Percentiles rank a stretch among this genome's conserved stretches.
phyloP scores from a whole-genome alignment of 2,329 filamentous ascomycete genomes.

The Penicillium decumbens region DNA sequence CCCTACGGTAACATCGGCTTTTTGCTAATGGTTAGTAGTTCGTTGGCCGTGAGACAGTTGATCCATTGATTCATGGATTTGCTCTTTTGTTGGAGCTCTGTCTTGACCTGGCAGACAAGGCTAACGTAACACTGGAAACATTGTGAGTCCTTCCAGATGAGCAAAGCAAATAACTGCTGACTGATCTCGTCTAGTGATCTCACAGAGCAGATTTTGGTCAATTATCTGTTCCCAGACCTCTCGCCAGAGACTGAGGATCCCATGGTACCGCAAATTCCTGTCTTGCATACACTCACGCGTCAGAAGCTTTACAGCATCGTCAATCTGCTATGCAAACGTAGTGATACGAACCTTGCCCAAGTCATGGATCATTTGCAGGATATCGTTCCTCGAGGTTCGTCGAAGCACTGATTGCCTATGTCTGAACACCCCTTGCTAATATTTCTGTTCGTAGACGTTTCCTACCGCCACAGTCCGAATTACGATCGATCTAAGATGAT shows the following conservation, averaged over 20 bases:
- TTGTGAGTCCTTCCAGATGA: conserved; percentile 23
- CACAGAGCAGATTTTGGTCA: conserved; percentile 54
- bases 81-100: conserved; percentile 42
- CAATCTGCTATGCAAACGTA: conserved; percentile 51
- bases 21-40: conserved; percentile 33
- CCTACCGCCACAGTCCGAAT: conserved; percentile 35
- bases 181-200: conserved; percentile 34
- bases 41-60: conserved; percentile 44
- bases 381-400: conserved; percentile 50
- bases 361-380: conserved; percentile 51
- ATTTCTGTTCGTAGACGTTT: conserved; percentile 3
- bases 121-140: conserved; percentile 31
- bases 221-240: conserved; percentile 61
- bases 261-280: conserved; percentile 40
- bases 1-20: neutral
- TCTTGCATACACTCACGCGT: conserved; percentile 55
- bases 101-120: conserved; percentile 37
- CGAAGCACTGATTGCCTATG: conserved; percentile 23
- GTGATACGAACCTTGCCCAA: conserved; percentile 44
- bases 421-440: neutral
- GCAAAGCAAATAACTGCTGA: neutral
- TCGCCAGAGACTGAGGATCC: conserved; percentile 30
- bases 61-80: conserved; percentile 43
- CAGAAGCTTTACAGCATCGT: conserved; percentile 59
- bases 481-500: conserved; percentile 65